Percentiles rank a stretch among this genome's conserved stretches.
Evolutionary conservation across 257 asterid genomes (phyloP).

Genomic region (Petunia axillaris): DNA sequence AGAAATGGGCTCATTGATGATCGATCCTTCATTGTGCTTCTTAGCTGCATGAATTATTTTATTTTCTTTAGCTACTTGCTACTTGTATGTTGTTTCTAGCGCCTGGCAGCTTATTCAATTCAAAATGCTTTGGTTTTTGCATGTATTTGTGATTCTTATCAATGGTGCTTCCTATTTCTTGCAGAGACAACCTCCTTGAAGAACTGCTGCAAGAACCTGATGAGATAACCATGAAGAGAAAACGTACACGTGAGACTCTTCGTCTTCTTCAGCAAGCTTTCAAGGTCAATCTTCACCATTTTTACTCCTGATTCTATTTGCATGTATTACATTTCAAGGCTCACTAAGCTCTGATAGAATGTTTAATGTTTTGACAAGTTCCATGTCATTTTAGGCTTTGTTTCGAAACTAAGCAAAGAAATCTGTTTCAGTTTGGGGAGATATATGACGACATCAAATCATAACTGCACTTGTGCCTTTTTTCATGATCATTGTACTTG

Average conservation of each 20-base stretch:
- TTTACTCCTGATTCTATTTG: not conserved
- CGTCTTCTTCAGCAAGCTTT: slow-evolving; percentile 91
- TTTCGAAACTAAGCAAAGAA: slow-evolving; percentile 2
- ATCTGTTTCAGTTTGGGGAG: slow-evolving; percentile 5
- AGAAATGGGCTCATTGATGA: slow-evolving; percentile 1
- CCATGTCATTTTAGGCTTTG: not conserved
- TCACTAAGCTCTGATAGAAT: slow-evolving; percentile 1
- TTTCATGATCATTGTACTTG: not conserved
- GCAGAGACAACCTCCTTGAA: slow-evolving; percentile 88
- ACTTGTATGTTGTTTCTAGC: not conserved
- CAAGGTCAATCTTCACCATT: slow-evolving; percentile 53
- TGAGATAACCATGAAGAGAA: slow-evolving; percentile 84
- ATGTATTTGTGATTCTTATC: not conserved
- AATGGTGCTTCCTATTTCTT: not conserved
- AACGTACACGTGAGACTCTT: slow-evolving; percentile 87
- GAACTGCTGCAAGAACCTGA: slow-evolving; percentile 98
- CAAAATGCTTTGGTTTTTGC: not conserved
- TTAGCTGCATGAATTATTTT: not conserved
- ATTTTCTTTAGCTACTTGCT: not conserved
- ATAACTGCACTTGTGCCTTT: not conserved
- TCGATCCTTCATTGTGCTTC: not conserved
- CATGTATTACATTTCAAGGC: slow-evolving; percentile 6
- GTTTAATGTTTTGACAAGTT: slow-evolving; percentile 4
- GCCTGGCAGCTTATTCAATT: slow-evolving; percentile 5
- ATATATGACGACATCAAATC: not conserved